Conservation (phyloP, 139 green algal genomes). For the Chlorella sp. region DNA sequence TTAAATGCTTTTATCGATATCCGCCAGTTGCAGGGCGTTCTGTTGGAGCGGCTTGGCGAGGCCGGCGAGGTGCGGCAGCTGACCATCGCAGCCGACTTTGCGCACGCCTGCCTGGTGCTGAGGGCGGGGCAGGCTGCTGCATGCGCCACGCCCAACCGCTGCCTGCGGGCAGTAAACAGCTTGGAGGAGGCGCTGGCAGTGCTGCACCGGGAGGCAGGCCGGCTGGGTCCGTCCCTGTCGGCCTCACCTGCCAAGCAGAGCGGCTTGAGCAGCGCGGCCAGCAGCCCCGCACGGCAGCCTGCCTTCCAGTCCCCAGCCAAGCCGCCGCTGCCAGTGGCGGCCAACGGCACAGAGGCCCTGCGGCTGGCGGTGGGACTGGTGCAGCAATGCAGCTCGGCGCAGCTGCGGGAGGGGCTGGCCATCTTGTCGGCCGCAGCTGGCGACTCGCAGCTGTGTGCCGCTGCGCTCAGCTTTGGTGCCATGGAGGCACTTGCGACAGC, state of each 20-base stretch:
- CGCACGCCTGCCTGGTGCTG: constrained; percentile 37
- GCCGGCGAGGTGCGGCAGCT: background rate
- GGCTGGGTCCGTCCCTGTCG: constrained; percentile 7
- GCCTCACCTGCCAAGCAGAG: constrained; percentile 27
- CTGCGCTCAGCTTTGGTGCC: constrained; percentile 12
- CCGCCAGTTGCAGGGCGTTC: constrained; percentile 17
- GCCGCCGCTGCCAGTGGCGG: constrained; percentile 10
- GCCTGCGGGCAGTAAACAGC: constrained; percentile 39
- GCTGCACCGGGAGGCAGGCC: constrained; percentile 14
- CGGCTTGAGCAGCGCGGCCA: background rate
- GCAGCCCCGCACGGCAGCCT: background rate
- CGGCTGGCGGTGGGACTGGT: constrained; percentile 10
- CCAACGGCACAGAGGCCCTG: background rate
- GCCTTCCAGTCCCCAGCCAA: constrained; percentile 33
- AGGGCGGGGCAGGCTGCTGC: background rate
- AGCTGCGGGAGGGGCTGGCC: constrained; percentile 43
- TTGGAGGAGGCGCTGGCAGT: constrained; percentile 39
- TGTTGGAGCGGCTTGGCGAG: constrained; percentile 27
- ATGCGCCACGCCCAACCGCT: background rate
- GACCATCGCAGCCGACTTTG: constrained; percentile 29
- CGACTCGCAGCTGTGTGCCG: background rate
- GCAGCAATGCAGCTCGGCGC: constrained; percentile 2
- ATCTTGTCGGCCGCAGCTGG: constrained; percentile 28
- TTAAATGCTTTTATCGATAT: too few species aligned
- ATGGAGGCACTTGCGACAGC: constrained; percentile 43